These are phyloP conservation scores for Wickerhamiella spandovensis DNA, from an alignment of 805 yeast species.

Conservation along the genomic window DNA sequence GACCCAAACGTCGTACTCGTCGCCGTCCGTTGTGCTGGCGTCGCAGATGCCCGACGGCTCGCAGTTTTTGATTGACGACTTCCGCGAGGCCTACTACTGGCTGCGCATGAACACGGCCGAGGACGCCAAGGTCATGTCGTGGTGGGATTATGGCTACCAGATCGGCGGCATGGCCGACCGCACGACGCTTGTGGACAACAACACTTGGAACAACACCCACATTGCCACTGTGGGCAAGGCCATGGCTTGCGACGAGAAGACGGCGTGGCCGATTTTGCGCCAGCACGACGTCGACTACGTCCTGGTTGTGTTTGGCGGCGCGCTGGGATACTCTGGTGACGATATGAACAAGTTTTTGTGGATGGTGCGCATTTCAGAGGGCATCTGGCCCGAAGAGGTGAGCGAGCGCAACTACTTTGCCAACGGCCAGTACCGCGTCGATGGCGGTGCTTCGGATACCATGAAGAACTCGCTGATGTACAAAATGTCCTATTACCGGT, in stretches of 20 bases:
- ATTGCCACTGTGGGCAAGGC: slow-evolving; percentile 99
- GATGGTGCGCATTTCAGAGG: slow-evolving; percentile 99
- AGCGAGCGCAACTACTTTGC: slow-evolving; percentile 76
- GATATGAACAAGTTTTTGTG: slow-evolving; percentile 93
- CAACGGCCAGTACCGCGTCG: slow-evolving; percentile 80
- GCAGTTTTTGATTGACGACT: slow-evolving; percentile 78
- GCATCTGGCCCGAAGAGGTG: slow-evolving; percentile 99
- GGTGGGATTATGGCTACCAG: slow-evolving; percentile 99
- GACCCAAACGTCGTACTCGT: slow-evolving; percentile 86
- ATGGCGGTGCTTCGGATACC: slow-evolving; percentile 62
- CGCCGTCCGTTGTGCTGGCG: slow-evolving; percentile 93
- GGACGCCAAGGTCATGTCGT: slow-evolving; percentile 90
- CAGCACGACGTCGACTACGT: slow-evolving; percentile 94
- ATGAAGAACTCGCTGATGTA: slow-evolving; percentile 89
- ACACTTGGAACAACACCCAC: slow-evolving; percentile 98
- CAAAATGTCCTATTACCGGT: slow-evolving; percentile 85
- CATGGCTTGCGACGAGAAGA: slow-evolving; percentile 81
- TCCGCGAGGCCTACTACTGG: slow-evolving; percentile 98
- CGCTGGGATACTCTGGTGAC: slow-evolving; percentile 88
- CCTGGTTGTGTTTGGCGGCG: slow-evolving; percentile 85
- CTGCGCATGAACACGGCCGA: slow-evolving; percentile 94
- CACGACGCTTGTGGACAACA: slow-evolving; percentile 94
- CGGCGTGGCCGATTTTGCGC: slow-evolving; percentile 73
- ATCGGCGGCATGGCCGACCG: slow-evolving; percentile 99
- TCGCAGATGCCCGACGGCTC: slow-evolving; percentile 77